Evolutionary conservation across 345 rosid genomes (phyloP).

Genomic region (Camelina laxa): DNA sequence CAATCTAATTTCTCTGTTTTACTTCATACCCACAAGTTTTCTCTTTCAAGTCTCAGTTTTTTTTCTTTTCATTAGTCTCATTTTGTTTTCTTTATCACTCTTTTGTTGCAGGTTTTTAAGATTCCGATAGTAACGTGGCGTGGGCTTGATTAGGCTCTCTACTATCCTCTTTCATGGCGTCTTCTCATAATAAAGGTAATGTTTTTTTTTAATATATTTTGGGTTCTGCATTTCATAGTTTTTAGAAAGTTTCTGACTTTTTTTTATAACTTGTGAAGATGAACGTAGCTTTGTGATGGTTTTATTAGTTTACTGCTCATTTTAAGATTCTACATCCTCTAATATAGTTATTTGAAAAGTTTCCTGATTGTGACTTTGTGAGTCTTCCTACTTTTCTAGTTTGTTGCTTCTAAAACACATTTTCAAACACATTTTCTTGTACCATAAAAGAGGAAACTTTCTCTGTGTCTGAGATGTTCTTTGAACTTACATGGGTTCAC

Average conservation of each 20-base stretch:
- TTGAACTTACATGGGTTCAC: not conserved
- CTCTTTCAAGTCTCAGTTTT: not conserved
- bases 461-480: not conserved
- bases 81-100: not conserved
- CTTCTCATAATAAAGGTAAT: constrained; percentile 12
- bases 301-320: too few relatives aligned
- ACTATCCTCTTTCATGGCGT: not conserved
- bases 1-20: constrained; percentile 6
- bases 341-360: not conserved
- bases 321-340: not conserved
- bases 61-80: not conserved
- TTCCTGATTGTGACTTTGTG: not conserved
- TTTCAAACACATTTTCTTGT: not conserved
- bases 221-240: not conserved
- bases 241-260: constrained; percentile 6
- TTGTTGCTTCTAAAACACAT: not conserved
- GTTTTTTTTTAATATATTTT: not conserved
- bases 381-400: too few relatives aligned
- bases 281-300: not conserved
- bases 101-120: constrained; percentile 19
- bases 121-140: not conserved
- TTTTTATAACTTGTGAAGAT: too few relatives aligned
- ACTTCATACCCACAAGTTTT: not conserved
- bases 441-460: not conserved
- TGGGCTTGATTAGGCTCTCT: not conserved